Conservation (phyloP, 2,329 filamentous ascomycete genomes). For the Curvularia verruculosa region DNA sequence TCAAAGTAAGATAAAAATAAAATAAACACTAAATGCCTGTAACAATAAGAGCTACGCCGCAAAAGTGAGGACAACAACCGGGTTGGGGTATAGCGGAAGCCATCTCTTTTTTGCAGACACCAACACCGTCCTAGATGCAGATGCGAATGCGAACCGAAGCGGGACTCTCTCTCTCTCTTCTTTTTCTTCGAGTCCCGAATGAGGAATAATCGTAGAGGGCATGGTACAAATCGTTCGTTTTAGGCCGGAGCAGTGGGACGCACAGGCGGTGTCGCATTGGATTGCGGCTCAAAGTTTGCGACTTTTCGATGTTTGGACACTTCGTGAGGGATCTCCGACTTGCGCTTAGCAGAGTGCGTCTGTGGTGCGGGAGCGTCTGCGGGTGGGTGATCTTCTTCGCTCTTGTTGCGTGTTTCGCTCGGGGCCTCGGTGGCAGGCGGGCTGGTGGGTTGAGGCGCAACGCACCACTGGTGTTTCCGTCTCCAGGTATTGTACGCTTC, state of each 20-base stretch:
- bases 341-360: constrained; percentile 23
- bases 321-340: constrained; percentile 22
- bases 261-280: constrained; percentile 20
- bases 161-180: too few relatives aligned
- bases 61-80: constrained; percentile 12
- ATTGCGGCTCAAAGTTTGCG: constrained; percentile 13
- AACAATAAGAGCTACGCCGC: not conserved
- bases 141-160: constrained; percentile 20
- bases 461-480: constrained; percentile 11
- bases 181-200: constrained; percentile 7
- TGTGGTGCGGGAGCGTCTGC: constrained; percentile 6
- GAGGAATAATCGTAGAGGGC: constrained; percentile 8
- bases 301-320: constrained; percentile 24
- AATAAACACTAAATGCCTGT: constrained; percentile 2
- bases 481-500: constrained; percentile 21
- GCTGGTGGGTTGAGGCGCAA: constrained; percentile 3
- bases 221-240: constrained; percentile 6
- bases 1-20: not conserved
- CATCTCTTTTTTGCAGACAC: constrained; percentile 23
- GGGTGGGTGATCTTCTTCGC: not conserved
- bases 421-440: constrained; percentile 9
- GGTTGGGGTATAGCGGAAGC: constrained; percentile 30
- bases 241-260: constrained; percentile 21
- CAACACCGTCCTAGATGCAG: constrained; percentile 30
- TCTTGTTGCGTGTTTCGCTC: constrained; percentile 13